These are phyloP conservation scores for Fusarium phyllophilum DNA, from an alignment of 2,329 filamentous ascomycete genomes.

Conservation along the genomic window DNA sequence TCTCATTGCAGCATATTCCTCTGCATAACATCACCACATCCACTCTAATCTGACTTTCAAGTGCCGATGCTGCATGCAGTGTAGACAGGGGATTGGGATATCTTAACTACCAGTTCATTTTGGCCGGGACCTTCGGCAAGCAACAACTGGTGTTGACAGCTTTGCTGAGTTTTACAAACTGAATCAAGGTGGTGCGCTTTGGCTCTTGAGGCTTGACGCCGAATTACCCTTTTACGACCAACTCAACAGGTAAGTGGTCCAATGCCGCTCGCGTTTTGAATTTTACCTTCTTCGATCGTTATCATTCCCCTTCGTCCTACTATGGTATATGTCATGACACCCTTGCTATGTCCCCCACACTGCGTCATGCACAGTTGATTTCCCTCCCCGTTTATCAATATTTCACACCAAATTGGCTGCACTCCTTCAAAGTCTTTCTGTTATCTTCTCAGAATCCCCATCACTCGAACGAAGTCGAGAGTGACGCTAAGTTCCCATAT, in stretches of 20 bases:
- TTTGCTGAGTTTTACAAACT: slow-evolving; percentile 12
- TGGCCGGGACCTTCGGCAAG: slow-evolving; percentile 32
- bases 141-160: slow-evolving; percentile 25
- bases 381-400: slow-evolving; percentile 2
- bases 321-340: slow-evolving; percentile 16
- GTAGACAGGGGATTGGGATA: slow-evolving; percentile 34
- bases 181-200: slow-evolving; percentile 8
- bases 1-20: slow-evolving; percentile 37
- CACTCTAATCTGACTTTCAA: slow-evolving; percentile 22
- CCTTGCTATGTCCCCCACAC: slow-evolving; percentile 33
- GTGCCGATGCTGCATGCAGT: slow-evolving; percentile 40
- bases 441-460: slow-evolving; percentile 6
- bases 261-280: neutral
- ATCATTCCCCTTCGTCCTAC: slow-evolving; percentile 1
- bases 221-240: slow-evolving; percentile 15
- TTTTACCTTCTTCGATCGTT: slow-evolving; percentile 3
- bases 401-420: slow-evolving; percentile 17
- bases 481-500: slow-evolving; percentile 13
- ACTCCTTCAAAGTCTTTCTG: neutral
- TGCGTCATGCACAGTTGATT: slow-evolving; percentile 29
- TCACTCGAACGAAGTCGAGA: slow-evolving; percentile 12
- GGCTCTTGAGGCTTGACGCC: slow-evolving; percentile 27
- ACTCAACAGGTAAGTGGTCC: slow-evolving; percentile 36
- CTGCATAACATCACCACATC: slow-evolving; percentile 38
- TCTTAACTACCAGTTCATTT: slow-evolving; percentile 24